Base-by-base conservation (phyloP, 306 rosid genomes). In the Cyclanthera cordifolia region DNA sequence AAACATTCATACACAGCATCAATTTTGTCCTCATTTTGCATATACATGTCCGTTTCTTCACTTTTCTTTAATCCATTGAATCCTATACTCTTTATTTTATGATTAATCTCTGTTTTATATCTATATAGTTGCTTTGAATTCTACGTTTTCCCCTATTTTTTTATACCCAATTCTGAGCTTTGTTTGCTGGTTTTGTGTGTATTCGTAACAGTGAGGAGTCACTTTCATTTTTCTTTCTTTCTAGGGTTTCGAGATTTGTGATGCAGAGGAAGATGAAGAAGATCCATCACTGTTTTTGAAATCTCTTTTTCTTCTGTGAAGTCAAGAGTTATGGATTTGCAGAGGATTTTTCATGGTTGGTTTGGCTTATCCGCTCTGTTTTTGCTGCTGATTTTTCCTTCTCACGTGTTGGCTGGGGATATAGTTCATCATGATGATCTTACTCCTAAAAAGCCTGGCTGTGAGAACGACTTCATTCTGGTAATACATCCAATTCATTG, bases 361-460 rank as follows among this genome's bases (percentile, higher is more conserved):
- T 0, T 83, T 24, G 20, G 69, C 51, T 3, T 82, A 21, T 79
- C 46, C 25, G 55, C 73, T 74, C 12, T 80, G 48, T 58, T 80
- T 75, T 32, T 86, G 49, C 65, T 85, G 75, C 77, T 83, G 30
- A 67, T 46, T 37, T 10, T 53, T 43, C 59, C 77, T 53, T 73
- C 78, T 74, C 73, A 80, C 16, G 91, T 81, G 0, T 49, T 53
- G 53, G 91, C 87, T 49, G 99, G 96, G 46, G 95, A 90, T 80
- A 86, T 83, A 49, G 88, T 85, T 68, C 91, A 88, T 41, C 88
- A 83, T 60, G 96, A 87, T 41, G 82, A 86, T 73, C 82, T 80
- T 34, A 77, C 95, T 75, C 99, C 97, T 45, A 90, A 86, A 82
- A 88, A 88, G 76, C 95, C 97, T n/a, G 95, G 97, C 60, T 90